phyloP scores from a whole-genome alignment of 1,284 basidiomycete species.

The Microstroma glucosiphilum region DNA sequence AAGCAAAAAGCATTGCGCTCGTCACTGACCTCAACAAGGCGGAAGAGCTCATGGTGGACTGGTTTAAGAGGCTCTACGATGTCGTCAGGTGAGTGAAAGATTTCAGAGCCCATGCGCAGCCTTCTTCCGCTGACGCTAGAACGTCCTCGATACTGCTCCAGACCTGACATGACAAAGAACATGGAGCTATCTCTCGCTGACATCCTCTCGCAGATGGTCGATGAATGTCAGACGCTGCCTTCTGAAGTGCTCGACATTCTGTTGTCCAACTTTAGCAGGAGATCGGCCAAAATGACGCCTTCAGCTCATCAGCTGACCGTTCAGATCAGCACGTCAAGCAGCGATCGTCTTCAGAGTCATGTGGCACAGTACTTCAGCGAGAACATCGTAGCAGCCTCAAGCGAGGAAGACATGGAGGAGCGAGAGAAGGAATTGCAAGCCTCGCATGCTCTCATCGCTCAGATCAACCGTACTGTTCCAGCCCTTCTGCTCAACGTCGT shows the following conservation, averaged over 20 bases:
- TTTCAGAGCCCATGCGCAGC: background rate
- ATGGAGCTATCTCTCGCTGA: constrained; percentile 81
- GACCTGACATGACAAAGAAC: constrained; percentile 61
- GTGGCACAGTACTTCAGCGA: constrained; percentile 62
- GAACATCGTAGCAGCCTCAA: constrained; percentile 50
- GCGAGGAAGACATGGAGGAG: constrained; percentile 44
- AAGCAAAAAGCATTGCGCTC: constrained; percentile 87
- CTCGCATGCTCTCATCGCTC: constrained; percentile 78
- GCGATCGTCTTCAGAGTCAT: constrained; percentile 80
- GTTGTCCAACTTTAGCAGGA: constrained; percentile 76
- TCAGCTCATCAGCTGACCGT: constrained; percentile 76
- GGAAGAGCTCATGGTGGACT: constrained; percentile 75
- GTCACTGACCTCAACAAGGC: constrained; percentile 81
- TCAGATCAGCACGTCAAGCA: constrained; percentile 73
- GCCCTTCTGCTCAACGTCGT: constrained; percentile 79
- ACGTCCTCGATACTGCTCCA: constrained; percentile 1
- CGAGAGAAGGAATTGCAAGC: constrained; percentile 55
- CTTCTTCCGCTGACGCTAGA: background rate
- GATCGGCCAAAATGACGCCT: constrained; percentile 54
- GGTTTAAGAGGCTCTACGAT: constrained; percentile 76
- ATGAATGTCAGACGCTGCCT: constrained; percentile 72
- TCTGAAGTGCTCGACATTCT: constrained; percentile 72
- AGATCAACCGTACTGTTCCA: constrained; percentile 74
- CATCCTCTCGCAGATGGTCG: constrained; percentile 80
- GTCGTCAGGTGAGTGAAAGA: constrained; percentile 58